phyloP scores from a whole-genome alignment of 208 protist genomes.

The Trypanosomatidae sp. region DNA sequence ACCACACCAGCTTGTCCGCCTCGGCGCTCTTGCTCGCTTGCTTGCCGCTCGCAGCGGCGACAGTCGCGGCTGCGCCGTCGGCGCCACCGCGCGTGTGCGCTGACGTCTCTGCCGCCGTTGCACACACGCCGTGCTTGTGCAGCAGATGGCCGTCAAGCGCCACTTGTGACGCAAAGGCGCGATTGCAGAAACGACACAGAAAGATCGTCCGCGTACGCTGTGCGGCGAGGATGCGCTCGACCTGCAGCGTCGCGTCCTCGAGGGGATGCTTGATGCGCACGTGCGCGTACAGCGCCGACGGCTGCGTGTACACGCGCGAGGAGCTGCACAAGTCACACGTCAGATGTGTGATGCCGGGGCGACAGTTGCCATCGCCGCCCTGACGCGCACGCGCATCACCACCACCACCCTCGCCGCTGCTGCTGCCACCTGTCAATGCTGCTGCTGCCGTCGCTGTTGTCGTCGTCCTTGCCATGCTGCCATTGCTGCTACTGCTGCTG shows the following conservation, averaged over 20 bases:
- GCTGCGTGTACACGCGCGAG: conserved; percentile 42
- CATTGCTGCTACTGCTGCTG: too few species aligned
- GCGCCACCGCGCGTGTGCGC: not conserved
- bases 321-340: conserved; percentile 53
- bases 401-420: too few species aligned
- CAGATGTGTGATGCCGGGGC: too few species aligned
- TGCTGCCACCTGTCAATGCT: too few species aligned
- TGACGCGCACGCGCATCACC: too few species aligned
- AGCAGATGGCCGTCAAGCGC: conserved; percentile 28
- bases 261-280: conserved; percentile 71
- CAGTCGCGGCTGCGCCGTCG: too few species aligned
- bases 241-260: conserved; percentile 59
- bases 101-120: not conserved
- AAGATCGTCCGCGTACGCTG: conserved; percentile 10
- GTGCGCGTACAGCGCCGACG: conserved; percentile 74
- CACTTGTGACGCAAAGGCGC: conserved; percentile 11
- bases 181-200: conserved; percentile 34
- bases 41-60: not conserved
- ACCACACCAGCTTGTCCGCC: conserved; percentile 15
- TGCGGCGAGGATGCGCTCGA: conserved; percentile 46
- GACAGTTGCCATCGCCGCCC: too few species aligned
- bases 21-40: not conserved
- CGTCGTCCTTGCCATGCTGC: too few species aligned
- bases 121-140: conserved; percentile 15
- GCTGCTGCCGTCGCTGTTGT: too few species aligned